phyloP scores from a whole-genome alignment of 192 early-diverging fungal species.

The Coemansia sp. region DNA sequence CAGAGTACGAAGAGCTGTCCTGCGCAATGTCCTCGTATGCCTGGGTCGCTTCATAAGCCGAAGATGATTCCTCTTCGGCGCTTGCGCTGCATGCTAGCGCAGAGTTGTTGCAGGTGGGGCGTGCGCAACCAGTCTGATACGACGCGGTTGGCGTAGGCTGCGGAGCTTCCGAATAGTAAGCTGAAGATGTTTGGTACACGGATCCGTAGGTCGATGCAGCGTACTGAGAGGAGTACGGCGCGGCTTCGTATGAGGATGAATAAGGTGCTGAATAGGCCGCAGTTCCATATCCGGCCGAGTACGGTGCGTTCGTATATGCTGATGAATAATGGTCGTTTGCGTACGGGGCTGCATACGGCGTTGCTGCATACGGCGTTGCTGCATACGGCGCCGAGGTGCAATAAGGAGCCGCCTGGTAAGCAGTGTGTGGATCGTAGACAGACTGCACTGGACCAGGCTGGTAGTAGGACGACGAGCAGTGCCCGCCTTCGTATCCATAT shows the following conservation, averaged over 20 bases:
- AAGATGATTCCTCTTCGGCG: not conserved
- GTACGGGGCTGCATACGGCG: constrained; percentile 2
- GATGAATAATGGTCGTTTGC: not conserved
- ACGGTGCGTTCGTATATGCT: constrained; percentile 1
- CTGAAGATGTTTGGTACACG: not conserved
- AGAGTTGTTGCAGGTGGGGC: not conserved
- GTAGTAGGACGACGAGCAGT: not conserved
- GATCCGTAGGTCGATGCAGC: not conserved
- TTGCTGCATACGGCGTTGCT: not conserved
- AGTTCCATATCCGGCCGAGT: not conserved
- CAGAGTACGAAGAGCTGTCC: not conserved
- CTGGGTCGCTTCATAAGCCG: not conserved
- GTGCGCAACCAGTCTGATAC: constrained; percentile 10
- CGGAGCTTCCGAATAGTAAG: not conserved
- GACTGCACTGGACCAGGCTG: constrained; percentile 3
- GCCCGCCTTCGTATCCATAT: not conserved
- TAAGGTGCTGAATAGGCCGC: constrained; percentile 2
- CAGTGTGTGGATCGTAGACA: constrained; percentile 5
- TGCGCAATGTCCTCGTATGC: constrained; percentile 7
- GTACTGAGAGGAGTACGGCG: not conserved
- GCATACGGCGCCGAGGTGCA: not conserved
- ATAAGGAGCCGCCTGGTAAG: not conserved
- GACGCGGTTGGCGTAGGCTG: constrained; percentile 1
- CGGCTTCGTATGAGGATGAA: not conserved
- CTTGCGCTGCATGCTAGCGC: not conserved